Base-by-base conservation (phyloP, 2,329 filamentous ascomycete species). In the Xylariaceae sp. region DNA sequence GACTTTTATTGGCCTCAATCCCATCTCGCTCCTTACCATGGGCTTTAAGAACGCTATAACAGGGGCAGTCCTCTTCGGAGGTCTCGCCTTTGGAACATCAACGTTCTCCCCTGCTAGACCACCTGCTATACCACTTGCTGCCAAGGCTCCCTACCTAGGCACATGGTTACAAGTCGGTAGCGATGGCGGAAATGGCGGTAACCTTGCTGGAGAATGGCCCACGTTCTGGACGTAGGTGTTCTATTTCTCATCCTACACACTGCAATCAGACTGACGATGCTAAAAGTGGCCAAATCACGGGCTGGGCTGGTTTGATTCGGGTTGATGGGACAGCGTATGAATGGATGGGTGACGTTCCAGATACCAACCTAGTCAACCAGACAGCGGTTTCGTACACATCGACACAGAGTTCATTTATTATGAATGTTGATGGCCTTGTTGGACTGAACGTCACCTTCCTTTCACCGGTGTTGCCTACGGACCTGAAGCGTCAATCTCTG, bases 101-200 rank as follows among this genome's bases (percentile, higher is more conserved):
- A 79, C 72, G 2, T 87, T 86, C 59, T 72, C 67, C 27, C 84
- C 84, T 25, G 76, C 79, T 27, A 74, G 82, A 6, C 83, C 84
- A 34, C 85, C 85, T 14, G 76, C 85, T 2, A 72, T 86, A 22
- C 86, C 87, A 11, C 66, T 92, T 25, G 85, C 85, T 35, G 86
- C 91, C 36, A 82, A 80, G 50, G 85, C 82, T 8, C 87, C 87
- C 0, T 92, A 91, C 55, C 66, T 91, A 14, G 88, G 79, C 60
- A 78, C 81, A 12, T 88, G 85, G 83, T 71, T 85, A 34, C 67
- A 77, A 46, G 81, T 75, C 8, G 82, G 82, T 2, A 77, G 70
- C 22, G 73, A 81, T 60, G 79, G 76, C 19, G 76, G 78, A 8
- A 79, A 83, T 58, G 81, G 82, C 25, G 83, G 83, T 1, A 77